phyloP scores from a whole-genome alignment of 345 rosid species.

The Pugionium cornutum region DNA sequence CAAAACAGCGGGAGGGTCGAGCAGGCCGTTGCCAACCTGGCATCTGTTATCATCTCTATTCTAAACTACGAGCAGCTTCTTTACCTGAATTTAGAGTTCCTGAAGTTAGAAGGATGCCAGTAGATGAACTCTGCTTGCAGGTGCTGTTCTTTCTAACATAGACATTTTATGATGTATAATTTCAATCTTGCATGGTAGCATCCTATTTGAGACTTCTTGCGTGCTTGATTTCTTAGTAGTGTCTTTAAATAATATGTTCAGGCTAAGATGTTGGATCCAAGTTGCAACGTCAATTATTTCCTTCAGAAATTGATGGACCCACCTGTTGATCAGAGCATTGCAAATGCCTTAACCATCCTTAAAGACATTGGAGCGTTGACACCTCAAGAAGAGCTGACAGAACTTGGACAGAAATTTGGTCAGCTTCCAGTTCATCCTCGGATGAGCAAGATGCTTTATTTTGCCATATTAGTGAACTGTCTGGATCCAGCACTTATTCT shows the following conservation, averaged over 20 bases:
- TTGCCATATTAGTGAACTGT: constrained; percentile 86
- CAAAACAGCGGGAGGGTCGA: constrained; percentile 93
- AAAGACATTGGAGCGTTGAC: constrained; percentile 87
- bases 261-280: constrained; percentile 85
- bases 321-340: constrained; percentile 70
- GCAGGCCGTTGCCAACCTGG: constrained; percentile 98
- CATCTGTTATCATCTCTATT: constrained; percentile 87
- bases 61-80: constrained; percentile 74
- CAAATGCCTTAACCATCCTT: constrained; percentile 69
- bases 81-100: constrained; percentile 80
- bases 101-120: constrained; percentile 89
- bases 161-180: not conserved
- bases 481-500: constrained; percentile 92
- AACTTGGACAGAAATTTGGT: constrained; percentile 85
- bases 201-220: constrained; percentile 26
- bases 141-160: constrained; percentile 41
- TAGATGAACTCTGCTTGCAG: constrained; percentile 96
- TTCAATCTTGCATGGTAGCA: constrained; percentile 13
- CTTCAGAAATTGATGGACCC: constrained; percentile 84
- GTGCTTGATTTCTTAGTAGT: constrained; percentile 28
- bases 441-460: constrained; percentile 90
- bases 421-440: constrained; percentile 87
- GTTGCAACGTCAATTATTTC: constrained; percentile 60
- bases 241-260: constrained; percentile 37
- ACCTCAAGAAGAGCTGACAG: constrained; percentile 73